A percentile compares a stretch with the other conserved stretches of the same genome.
Evolutionary conservation across 164 flowering plant genomes (phyloP).

Genomic region (Annona cherimola): DNA sequence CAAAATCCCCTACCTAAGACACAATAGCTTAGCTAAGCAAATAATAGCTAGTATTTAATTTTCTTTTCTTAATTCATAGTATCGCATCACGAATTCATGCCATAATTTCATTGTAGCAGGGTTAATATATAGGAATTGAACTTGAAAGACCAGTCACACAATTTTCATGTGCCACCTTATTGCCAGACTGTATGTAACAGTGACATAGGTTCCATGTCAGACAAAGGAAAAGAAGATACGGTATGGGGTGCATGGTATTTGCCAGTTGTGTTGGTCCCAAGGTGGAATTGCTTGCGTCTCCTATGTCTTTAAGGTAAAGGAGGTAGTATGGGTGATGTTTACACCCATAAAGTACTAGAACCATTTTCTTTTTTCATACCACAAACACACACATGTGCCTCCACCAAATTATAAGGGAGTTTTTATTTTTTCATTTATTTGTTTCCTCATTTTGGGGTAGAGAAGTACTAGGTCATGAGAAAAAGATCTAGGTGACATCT

Average conservation of each 20-base stretch:
- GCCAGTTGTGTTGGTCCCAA: slow-evolving; percentile 1
- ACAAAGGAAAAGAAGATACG: neutral
- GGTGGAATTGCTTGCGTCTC: neutral
- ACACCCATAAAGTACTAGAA: neutral
- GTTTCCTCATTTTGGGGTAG: too few relatives aligned
- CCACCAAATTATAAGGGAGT: too few relatives aligned
- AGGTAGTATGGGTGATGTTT: neutral
- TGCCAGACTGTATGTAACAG: neutral
- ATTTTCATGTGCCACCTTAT: neutral
- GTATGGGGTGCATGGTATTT: neutral
- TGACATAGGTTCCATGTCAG: neutral
- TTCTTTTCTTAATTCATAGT: too few relatives aligned
- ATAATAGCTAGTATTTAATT: too few relatives aligned
- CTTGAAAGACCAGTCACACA: neutral
- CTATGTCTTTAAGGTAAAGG: neutral
- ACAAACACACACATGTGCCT: neutral
- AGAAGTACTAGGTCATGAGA: too few relatives aligned
- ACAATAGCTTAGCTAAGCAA: too few relatives aligned
- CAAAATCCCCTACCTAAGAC: too few relatives aligned
- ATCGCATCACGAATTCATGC: too few relatives aligned
- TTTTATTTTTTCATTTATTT: too few relatives aligned
- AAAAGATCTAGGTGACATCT: too few relatives aligned
- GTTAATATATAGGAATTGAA: neutral
- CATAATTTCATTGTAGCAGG: too few relatives aligned
- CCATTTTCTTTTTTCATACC: neutral